A percentile compares a stretch with the other conserved stretches of the same genome.
Evolutionary conservation across 768 basidiomycete species (phyloP).

Genomic region (Suillus placidus): DNA sequence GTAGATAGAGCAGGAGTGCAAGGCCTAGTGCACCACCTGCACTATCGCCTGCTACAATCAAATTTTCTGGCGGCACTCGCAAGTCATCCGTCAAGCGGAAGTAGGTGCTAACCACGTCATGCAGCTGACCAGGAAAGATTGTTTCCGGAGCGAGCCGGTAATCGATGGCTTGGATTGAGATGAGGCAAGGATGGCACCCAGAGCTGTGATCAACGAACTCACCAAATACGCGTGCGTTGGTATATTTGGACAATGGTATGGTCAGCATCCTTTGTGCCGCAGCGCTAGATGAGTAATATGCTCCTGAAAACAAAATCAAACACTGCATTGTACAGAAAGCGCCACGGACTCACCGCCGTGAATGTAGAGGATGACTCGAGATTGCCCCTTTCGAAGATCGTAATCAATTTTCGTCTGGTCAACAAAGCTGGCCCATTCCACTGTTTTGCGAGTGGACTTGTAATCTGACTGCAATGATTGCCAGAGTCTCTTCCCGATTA

Average conservation of each 20-base stretch:
- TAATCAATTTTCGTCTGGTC: conserved; percentile 23
- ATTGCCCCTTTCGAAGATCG: conserved; percentile 47
- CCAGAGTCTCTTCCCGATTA: conserved; percentile 94
- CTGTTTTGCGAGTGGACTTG: conserved; percentile 47
- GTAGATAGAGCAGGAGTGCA: conserved; percentile 88
- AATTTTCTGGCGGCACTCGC: conserved; percentile 88
- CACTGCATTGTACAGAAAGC: background rate
- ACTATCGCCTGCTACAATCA: conserved; percentile 87
- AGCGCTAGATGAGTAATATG: conserved; percentile 91
- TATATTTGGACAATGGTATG: conserved; percentile 86
- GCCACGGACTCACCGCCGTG: conserved; percentile 72
- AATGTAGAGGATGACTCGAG: conserved; percentile 88
- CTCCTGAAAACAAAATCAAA: conserved; percentile 51
- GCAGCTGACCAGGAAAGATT: conserved; percentile 85
- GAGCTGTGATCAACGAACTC: conserved; percentile 24
- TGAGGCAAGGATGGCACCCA: background rate
- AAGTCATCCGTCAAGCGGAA: conserved; percentile 86
- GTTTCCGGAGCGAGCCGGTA: conserved; percentile 97
- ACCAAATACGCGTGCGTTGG: conserved; percentile 89
- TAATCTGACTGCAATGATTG: conserved; percentile 82
- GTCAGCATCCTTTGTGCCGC: conserved; percentile 90
- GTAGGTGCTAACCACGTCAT: conserved; percentile 87
- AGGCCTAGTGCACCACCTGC: conserved; percentile 90
- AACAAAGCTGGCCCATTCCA: conserved; percentile 21
- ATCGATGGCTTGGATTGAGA: conserved; percentile 65